phyloP scores from a whole-genome alignment of 805 yeast species.

The Wickerhamomyces strasburgensis region DNA sequence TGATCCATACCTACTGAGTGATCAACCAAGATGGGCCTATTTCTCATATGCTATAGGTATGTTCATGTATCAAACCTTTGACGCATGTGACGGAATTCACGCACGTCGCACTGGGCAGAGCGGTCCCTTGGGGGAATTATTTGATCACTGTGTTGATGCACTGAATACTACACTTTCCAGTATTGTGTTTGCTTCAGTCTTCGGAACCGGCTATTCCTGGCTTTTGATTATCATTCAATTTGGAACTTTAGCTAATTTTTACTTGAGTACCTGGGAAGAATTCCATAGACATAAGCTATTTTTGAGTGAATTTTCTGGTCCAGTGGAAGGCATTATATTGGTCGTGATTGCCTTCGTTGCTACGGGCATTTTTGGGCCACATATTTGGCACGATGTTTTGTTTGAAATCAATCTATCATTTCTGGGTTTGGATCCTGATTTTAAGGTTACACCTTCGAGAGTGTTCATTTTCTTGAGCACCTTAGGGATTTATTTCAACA shows the following conservation, averaged over 20 bases:
- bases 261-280: conserved; percentile 93
- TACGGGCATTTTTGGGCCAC: conserved; percentile 70
- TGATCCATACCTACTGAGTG: conserved; percentile 60
- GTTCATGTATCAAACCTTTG: conserved; percentile 90
- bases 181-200: conserved; percentile 68
- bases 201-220: conserved; percentile 70
- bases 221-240: conserved; percentile 58
- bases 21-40: conserved; percentile 73
- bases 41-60: conserved; percentile 74
- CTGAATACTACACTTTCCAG: conserved; percentile 77
- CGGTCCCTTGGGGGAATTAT: conserved; percentile 91
- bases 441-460: conserved; percentile 35
- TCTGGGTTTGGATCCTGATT: conserved; percentile 10
- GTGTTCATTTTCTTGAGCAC: conserved; percentile 48
- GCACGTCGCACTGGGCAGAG: conserved; percentile 94
- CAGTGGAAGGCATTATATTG: conserved; percentile 87
- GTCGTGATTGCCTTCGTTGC: conserved; percentile 47
- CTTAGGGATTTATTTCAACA: conserved; percentile 56
- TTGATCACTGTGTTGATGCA: conserved; percentile 82
- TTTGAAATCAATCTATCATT: conserved; percentile 28
- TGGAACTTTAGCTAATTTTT: conserved; percentile 75
- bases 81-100: conserved; percentile 94
- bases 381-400: conserved; percentile 51
- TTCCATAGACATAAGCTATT: conserved; percentile 82
- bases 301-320: conserved; percentile 80